These are phyloP conservation scores for Pogostemon cablin DNA, from an alignment of 257 asterid genomes.

Conservation along the genomic window DNA sequence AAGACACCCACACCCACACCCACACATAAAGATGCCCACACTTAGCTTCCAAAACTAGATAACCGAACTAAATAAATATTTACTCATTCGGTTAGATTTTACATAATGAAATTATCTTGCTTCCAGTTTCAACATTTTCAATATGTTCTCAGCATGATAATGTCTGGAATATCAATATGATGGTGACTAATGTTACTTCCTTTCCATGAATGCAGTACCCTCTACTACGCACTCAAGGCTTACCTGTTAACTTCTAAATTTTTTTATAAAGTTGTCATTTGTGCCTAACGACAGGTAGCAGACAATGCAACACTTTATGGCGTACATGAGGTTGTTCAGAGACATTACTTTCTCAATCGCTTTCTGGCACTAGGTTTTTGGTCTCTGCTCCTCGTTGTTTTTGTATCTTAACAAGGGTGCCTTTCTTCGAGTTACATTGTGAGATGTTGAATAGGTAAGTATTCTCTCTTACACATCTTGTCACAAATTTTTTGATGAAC, in stretches of 20 bases:
- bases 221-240: too few relatives aligned
- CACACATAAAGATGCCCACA: not conserved
- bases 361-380: conserved; percentile 63
- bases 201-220: too few relatives aligned
- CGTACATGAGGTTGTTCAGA: conserved; percentile 88
- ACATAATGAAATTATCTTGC: not conserved
- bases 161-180: not conserved
- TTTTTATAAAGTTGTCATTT: conserved; percentile 26
- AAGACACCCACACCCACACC: not conserved
- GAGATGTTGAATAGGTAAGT: conserved; percentile 86
- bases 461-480: not conserved
- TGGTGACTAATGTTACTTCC: not conserved
- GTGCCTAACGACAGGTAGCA: conserved; percentile 64
- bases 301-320: conserved; percentile 90
- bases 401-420: conserved; percentile 86
- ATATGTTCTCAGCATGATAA: not conserved
- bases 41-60: not conserved
- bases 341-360: conserved; percentile 58
- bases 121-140: not conserved
- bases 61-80: not conserved
- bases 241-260: too few relatives aligned
- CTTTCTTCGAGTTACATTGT: conserved; percentile 86
- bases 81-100: not conserved
- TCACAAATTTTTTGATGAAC: conserved; percentile 8
- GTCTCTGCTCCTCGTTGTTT: conserved; percentile 97